These are phyloP conservation scores for Chara braunii DNA, from an alignment of 139 green algal genomes.

Conservation along the genomic window DNA sequence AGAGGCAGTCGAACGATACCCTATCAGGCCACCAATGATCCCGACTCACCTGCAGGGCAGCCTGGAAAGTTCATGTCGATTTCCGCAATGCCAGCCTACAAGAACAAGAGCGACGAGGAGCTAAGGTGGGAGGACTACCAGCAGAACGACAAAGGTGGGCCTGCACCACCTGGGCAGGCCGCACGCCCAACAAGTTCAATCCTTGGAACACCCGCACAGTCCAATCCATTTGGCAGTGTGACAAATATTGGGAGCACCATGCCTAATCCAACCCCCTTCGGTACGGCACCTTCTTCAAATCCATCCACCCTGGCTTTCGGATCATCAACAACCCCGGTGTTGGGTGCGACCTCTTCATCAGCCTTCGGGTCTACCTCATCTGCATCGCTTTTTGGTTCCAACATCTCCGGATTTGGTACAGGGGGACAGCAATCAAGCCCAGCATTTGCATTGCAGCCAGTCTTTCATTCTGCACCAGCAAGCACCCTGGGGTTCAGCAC, in stretches of 20 bases:
- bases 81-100: conserved; percentile 68
- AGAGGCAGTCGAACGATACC: conserved; percentile 3
- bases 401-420: too few species aligned
- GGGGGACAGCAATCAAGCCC: too few species aligned
- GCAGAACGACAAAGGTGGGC: conserved; percentile 46
- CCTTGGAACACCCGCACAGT: conserved; percentile 15
- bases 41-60: conserved; percentile 13
- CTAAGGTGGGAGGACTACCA: conserved; percentile 85
- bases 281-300: neutral
- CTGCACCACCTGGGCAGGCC: too few species aligned
- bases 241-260: neutral
- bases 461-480: too few species aligned
- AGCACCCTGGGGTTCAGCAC: too few species aligned
- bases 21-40: conserved; percentile 11
- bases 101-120: conserved; percentile 73
- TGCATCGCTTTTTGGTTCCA: conserved; percentile 32
- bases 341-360: conserved; percentile 36
- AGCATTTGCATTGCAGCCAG: too few species aligned
- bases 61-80: conserved; percentile 61
- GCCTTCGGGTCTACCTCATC: conserved; percentile 33
- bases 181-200: neutral
- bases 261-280: conserved; percentile 1
- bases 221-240: conserved; percentile 16
- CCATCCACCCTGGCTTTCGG: neutral
- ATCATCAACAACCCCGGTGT: conserved; percentile 24